Conservation (phyloP, 352 stramenopile species). For the Phytopythium sindhum region DNA sequence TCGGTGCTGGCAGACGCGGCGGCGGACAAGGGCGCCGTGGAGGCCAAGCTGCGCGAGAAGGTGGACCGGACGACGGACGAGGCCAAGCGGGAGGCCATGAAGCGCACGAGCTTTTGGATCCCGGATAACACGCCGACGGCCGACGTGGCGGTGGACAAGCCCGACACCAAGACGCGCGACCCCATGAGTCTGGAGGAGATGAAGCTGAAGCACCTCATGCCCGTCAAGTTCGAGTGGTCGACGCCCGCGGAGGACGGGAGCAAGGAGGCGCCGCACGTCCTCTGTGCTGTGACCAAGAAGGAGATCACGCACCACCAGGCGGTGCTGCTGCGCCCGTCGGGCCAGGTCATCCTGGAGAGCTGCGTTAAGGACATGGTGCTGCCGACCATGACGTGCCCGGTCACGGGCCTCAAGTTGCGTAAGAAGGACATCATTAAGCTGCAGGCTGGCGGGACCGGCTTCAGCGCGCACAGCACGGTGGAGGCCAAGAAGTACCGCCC, state of each 20-base stretch:
- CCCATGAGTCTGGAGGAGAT: constrained; percentile 82
- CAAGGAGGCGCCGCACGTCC: constrained; percentile 35
- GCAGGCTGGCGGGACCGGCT: constrained; percentile 70
- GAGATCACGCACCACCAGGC: constrained; percentile 75
- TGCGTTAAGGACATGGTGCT: constrained; percentile 83
- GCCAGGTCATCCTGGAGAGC: constrained; percentile 74
- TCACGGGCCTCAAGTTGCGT: constrained; percentile 78
- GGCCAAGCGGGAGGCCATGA: constrained; percentile 73
- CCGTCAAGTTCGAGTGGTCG: constrained; percentile 80
- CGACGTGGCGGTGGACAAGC: constrained; percentile 43
- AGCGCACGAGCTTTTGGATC: constrained; percentile 85
- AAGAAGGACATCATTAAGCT: constrained; percentile 86
- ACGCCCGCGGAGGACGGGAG: constrained; percentile 11
- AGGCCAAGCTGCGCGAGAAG: constrained; percentile 63
- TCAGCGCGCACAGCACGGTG: constrained; percentile 82
- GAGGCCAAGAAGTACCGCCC: constrained; percentile 87
- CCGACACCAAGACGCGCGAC: constrained; percentile 72
- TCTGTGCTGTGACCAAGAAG: constrained; percentile 82
- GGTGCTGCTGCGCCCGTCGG: constrained; percentile 76
- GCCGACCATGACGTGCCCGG: constrained; percentile 81
- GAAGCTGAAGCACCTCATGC: constrained; percentile 88
- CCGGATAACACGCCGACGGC: constrained; percentile 72
- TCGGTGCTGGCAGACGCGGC: background rate
- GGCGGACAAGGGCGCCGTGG: constrained; percentile 19
- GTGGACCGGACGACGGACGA: constrained; percentile 72